These are phyloP conservation scores for Cryomyces minteri DNA, from an alignment of 495 filamentous ascomycete species.

Conservation along the genomic window DNA sequence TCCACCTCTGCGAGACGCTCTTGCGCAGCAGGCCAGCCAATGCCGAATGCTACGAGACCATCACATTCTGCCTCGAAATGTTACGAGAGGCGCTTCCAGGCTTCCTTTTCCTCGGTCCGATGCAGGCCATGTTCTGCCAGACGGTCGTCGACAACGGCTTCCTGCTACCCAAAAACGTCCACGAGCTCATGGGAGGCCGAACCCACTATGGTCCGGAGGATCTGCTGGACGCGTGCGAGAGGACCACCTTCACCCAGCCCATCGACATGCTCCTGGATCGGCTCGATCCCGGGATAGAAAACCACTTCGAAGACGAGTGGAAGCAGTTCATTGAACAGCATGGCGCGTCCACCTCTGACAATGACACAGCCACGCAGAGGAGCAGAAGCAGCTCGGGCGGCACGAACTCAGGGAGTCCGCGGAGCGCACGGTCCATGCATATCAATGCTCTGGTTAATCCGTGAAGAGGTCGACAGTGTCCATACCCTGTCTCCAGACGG, in stretches of 20 bases:
- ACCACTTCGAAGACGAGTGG: constrained; percentile 1
- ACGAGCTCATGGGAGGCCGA: constrained; percentile 1
- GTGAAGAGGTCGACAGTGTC: no score
- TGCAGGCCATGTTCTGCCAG: constrained; percentile 18
- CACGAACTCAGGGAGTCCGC: no score
- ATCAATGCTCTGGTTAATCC: no score
- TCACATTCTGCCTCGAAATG: constrained; percentile 14
- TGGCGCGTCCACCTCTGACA: not conserved
- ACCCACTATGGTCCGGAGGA: constrained; percentile 2
- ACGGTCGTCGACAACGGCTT: constrained; percentile 1
- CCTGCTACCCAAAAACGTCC: not conserved
- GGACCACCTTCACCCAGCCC: constrained; percentile 2
- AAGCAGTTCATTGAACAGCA: constrained; percentile 2
- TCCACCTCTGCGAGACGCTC: constrained; percentile 18
- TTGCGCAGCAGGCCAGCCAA: constrained; percentile 8
- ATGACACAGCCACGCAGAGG: no score
- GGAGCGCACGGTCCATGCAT: no score
- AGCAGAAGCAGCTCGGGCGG: no score
- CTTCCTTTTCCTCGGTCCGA: constrained; percentile 16
- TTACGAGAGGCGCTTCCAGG: constrained; percentile 11
- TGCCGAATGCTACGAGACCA: constrained; percentile 4
- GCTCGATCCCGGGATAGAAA: not conserved
- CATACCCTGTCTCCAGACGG: no score
- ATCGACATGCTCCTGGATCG: constrained; percentile 2
- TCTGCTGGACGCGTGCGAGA: constrained; percentile 3